Base-by-base conservation (phyloP, 208 protist genomes). In the Porcisia deanei region DNA sequence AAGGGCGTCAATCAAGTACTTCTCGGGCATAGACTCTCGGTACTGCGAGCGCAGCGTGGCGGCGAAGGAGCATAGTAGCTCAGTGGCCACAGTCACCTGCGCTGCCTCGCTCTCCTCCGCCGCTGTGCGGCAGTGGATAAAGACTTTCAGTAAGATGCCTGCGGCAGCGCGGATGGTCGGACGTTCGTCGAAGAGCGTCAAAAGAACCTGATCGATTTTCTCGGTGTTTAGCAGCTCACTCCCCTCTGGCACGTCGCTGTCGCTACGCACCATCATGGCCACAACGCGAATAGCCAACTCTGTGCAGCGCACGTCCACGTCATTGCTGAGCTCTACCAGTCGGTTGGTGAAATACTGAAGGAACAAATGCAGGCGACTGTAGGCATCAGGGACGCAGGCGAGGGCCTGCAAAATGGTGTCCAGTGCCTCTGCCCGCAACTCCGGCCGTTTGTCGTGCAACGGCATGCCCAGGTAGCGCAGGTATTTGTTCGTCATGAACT, bases 391-490 rank as follows among this genome's bases (percentile, higher is more conserved):
- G 30, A 90, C 84, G 34, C 71, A 68, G n/a, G 76, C 87, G 59
- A 97, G 84, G 34, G 80, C 75, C 70, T 90, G 87, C 52, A 93
- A 73, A 65, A 98, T 89, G 67, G 92, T 91, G 58, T 89, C 87
- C 2, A 98, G 86, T 34, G 81, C 88, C 77, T 94, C 91, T 1
- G 83, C 80, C 53, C 94, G 92, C 37, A 96, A 82, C 76, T 96
- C 92, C 5, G 92, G 80, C 68, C 77, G 64, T 82, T 95, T 94
- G 85, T 98, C 94, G 78, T 95, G 90, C 25, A 98, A 78, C n/a
- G 90, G 82, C 85, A 98, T 95, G 71, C 91, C 88, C 72, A 98
- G 93, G 82, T 97, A 97, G 67, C 92, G 91, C 47, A 96, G 88
- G 76, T 96, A 98, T 65, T 95, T 94, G 83, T 96, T 96, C 53